Evolutionary conservation across 1,284 basidiomycete species (phyloP).

Genomic region (Filobasidium uniguttulatum): DNA sequence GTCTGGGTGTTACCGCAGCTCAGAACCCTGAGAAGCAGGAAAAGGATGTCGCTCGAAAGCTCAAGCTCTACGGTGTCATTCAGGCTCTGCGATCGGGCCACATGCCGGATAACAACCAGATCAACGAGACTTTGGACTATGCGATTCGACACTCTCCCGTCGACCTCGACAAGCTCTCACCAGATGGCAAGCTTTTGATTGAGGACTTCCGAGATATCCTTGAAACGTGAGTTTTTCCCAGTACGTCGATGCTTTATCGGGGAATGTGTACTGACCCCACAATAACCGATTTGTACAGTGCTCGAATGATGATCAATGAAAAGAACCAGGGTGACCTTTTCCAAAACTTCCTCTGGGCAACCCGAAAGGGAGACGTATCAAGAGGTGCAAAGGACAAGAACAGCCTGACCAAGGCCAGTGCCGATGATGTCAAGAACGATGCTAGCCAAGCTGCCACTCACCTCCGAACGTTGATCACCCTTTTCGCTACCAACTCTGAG

Average conservation of each 20-base stretch:
- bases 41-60: conserved; percentile 36
- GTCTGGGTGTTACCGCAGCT: conserved; percentile 32
- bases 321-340: conserved; percentile 84
- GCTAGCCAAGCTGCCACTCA: conserved; percentile 57
- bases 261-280: too few species aligned
- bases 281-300: too few species aligned
- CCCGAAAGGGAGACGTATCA: conserved; percentile 45
- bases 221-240: conserved; percentile 39
- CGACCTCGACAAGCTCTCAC: conserved; percentile 51
- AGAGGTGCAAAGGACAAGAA: conserved; percentile 39
- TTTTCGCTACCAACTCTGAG: conserved; percentile 81
- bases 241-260: conserved; percentile 20
- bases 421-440: conserved; percentile 48
- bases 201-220: conserved; percentile 60
- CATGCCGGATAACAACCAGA: conserved; percentile 55
- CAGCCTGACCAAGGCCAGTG: conserved; percentile 44
- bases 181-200: conserved; percentile 61
- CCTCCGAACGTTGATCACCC: conserved; percentile 66
- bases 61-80: conserved; percentile 57
- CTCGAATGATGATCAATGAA: conserved; percentile 52
- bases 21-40: conserved; percentile 31
- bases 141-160: conserved; percentile 55
- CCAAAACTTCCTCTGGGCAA: conserved; percentile 67
- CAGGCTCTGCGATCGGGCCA: conserved; percentile 63
- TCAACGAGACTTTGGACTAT: conserved; percentile 58